phyloP scores from a whole-genome alignment of 257 asterid species.

The Lavandula angustifolia region DNA sequence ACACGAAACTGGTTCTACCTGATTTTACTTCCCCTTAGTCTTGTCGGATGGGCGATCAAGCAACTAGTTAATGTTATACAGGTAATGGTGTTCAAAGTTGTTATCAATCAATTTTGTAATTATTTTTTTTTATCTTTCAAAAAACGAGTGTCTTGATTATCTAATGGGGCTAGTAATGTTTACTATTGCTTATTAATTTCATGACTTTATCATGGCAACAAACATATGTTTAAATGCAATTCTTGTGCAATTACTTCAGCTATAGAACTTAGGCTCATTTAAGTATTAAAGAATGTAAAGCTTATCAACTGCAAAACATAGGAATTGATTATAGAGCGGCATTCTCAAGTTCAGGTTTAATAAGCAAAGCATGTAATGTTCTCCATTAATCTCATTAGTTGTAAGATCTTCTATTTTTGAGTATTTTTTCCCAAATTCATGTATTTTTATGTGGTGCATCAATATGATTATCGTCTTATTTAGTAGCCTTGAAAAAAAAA shows the following conservation, averaged over 20 bases:
- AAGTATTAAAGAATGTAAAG: slow-evolving; percentile 9
- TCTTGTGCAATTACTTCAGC: background rate
- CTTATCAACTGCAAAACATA: background rate
- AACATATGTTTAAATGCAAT: slow-evolving; percentile 10
- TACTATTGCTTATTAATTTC: slow-evolving; percentile 4
- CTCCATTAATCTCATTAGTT: slow-evolving; percentile 4
- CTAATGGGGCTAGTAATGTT: background rate
- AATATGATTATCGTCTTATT: background rate
- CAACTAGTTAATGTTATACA: slow-evolving; percentile 81
- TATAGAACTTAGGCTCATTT: background rate
- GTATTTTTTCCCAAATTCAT: background rate
- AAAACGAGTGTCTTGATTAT: background rate
- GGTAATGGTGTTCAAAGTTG: slow-evolving; percentile 43
- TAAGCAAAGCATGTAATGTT: background rate
- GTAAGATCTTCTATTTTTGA: background rate
- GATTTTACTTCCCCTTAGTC: slow-evolving; percentile 50
- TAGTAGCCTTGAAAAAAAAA: background rate
- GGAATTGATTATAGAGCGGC: background rate
- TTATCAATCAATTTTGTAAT: background rate
- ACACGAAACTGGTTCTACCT: slow-evolving; percentile 54
- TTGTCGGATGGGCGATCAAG: slow-evolving; percentile 82
- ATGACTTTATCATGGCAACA: slow-evolving; percentile 16
- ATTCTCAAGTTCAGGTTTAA: slow-evolving; percentile 1
- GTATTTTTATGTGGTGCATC: background rate
- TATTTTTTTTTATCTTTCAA: background rate